Evolutionary conservation across 176 grass and related monocot genomes (phyloP).

Genomic region (Lolium multiflorum): DNA sequence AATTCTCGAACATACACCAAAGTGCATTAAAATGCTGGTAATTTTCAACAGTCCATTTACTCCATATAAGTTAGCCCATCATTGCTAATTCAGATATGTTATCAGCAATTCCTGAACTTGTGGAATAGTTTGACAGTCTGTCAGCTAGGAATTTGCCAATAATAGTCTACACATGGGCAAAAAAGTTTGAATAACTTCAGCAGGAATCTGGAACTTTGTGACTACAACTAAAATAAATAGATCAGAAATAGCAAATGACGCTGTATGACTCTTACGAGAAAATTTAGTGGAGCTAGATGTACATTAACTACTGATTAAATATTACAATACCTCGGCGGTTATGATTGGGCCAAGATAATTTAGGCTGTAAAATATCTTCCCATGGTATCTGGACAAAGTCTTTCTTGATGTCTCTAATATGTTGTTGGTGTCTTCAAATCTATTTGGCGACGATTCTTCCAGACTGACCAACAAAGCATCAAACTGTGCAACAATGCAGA

Average conservation of each 20-base stretch:
- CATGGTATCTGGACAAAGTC: conserved; percentile 53
- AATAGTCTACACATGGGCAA: conserved; percentile 19
- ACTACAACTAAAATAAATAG: conserved; percentile 26
- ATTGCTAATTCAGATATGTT: conserved; percentile 14
- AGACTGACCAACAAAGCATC: conserved; percentile 54
- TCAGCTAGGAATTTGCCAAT: not conserved
- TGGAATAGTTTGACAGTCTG: not conserved
- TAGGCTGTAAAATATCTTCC: conserved; percentile 60
- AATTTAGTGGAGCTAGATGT: not conserved
- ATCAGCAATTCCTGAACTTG: not conserved
- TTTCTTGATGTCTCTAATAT: conserved; percentile 66
- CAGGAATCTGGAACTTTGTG: not conserved
- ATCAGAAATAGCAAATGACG: conserved; percentile 30
- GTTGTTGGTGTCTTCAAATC: conserved; percentile 67
- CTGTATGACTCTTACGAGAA: conserved; percentile 28
- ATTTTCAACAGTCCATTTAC: conserved; percentile 19
- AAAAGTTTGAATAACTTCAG: conserved; percentile 16
- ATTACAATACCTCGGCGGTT: conserved; percentile 56
- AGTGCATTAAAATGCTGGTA: not conserved
- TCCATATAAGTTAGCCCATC: not conserved
- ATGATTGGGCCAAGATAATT: conserved; percentile 61
- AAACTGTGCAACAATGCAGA: conserved; percentile 46
- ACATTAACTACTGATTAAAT: conserved; percentile 14
- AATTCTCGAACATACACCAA: conserved; percentile 3
- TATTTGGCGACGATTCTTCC: conserved; percentile 60